These are phyloP conservation scores for Phylloporus sp. DNA, from an alignment of 768 basidiomycete species.

Conservation along the genomic window DNA sequence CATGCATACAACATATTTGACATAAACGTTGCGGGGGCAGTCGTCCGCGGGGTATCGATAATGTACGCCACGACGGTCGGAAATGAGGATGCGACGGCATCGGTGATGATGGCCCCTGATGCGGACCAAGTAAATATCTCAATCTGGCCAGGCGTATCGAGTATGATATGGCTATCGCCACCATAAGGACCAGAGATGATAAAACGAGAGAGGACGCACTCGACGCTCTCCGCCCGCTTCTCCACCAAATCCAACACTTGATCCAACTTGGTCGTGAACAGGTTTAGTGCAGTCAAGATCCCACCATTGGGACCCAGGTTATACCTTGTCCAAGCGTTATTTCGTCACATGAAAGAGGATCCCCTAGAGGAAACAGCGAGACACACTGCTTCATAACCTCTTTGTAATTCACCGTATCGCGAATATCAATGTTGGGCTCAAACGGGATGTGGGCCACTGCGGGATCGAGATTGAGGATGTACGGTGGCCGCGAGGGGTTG, in stretches of 20 bases:
- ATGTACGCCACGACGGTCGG: conserved; percentile 96
- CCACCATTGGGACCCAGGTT: conserved; percentile 98
- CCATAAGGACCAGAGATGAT: neutral
- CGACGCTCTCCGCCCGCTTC: conserved; percentile 81
- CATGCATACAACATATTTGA: conserved; percentile 99
- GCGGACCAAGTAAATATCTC: conserved; percentile 99
- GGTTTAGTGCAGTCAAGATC: conserved; percentile 92
- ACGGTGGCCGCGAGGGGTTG: conserved; percentile 68
- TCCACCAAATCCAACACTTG: conserved; percentile 91
- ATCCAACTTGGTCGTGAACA: conserved; percentile 99
- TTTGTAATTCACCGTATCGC: conserved; percentile 95
- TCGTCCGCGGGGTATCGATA: conserved; percentile 94
- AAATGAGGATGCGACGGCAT: conserved; percentile 88
- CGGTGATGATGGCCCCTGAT: conserved; percentile 97
- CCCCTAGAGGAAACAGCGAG: conserved; percentile 35
- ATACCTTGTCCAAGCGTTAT: conserved; percentile 56
- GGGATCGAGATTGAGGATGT: conserved; percentile 96
- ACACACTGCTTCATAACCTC: conserved; percentile 99
- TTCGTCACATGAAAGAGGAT: conserved; percentile 11
- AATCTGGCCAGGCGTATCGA: conserved; percentile 98
- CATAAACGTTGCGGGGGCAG: conserved; percentile 97
- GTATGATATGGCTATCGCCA: conserved; percentile 72
- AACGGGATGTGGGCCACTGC: conserved; percentile 90
- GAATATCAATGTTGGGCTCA: conserved; percentile 95
- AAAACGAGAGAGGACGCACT: conserved; percentile 50